These are phyloP conservation scores for Stemphylium lycopersici DNA, from an alignment of 2,329 filamentous ascomycete species.

Conservation along the genomic window DNA sequence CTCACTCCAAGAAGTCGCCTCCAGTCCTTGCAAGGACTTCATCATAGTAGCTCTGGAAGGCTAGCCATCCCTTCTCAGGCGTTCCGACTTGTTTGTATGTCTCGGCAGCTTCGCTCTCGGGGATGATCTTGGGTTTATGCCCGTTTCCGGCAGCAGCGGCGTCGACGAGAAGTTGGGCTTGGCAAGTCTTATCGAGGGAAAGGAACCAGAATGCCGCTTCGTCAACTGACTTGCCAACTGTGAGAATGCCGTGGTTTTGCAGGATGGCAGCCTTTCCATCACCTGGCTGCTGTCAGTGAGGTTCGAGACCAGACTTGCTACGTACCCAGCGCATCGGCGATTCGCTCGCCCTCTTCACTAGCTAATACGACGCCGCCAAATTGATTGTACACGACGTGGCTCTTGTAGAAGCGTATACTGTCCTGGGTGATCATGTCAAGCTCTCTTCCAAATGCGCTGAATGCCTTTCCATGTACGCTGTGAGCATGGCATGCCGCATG, in stretches of 20 bases:
- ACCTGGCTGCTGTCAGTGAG: conserved; percentile 13
- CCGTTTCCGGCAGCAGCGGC: conserved; percentile 48
- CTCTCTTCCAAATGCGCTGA: conserved; percentile 53
- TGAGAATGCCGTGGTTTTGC: conserved; percentile 50
- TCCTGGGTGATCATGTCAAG: conserved; percentile 59
- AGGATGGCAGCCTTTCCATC: conserved; percentile 47
- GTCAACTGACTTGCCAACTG: conserved; percentile 49
- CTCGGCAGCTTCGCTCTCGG: conserved; percentile 49
- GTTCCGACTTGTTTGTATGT: conserved; percentile 52
- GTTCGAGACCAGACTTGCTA: background rate
- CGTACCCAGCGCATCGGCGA: conserved; percentile 46
- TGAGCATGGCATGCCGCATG: conserved; percentile 55
- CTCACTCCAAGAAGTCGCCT: conserved; percentile 55
- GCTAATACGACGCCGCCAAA: conserved; percentile 53
- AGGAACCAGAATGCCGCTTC: conserved; percentile 57
- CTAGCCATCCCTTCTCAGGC: conserved; percentile 60
- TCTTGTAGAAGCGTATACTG: conserved; percentile 50
- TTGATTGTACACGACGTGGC: conserved; percentile 50
- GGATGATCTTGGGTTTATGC: conserved; percentile 50
- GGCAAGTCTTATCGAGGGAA: conserved; percentile 54
- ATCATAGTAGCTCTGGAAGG: conserved; percentile 62
- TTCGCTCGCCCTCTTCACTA: conserved; percentile 53
- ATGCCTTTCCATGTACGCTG: conserved; percentile 56
- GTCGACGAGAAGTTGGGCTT: conserved; percentile 54
- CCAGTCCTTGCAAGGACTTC: conserved; percentile 59